phyloP scores from a whole-genome alignment of 768 basidiomycete genomes.

The Phaffia tasmanica region DNA sequence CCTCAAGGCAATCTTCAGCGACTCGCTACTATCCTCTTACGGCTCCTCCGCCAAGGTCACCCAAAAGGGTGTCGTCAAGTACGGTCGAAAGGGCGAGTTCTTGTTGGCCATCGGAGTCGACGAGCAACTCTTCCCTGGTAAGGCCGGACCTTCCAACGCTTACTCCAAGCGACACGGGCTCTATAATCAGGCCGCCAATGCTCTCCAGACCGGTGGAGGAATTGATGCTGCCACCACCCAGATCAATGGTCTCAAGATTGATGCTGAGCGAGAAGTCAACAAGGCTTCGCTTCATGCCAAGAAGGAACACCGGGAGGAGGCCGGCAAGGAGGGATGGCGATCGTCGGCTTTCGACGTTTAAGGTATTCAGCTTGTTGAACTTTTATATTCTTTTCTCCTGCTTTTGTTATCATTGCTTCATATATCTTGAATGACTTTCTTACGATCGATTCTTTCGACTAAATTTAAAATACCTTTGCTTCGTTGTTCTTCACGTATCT shows the following conservation, averaged over 20 bases:
- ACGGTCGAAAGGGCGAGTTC: conserved; percentile 39
- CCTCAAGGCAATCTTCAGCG: conserved; percentile 23
- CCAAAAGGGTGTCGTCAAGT: conserved; percentile 39
- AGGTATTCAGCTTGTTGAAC: conserved; percentile 92
- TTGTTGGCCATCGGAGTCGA: conserved; percentile 41
- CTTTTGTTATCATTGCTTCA: background rate
- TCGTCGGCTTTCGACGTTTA: conserved; percentile 16
- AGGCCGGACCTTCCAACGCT: conserved; percentile 33
- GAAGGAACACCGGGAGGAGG: conserved; percentile 6
- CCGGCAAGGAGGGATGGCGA: conserved; percentile 20
- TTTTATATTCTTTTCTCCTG: conserved; percentile 57
- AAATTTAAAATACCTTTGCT: too few species aligned
- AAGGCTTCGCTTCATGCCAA: conserved; percentile 12
- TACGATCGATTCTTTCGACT: too few species aligned
- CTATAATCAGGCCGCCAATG: conserved; percentile 32
- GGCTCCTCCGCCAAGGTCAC: conserved; percentile 13
- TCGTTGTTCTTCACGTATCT: too few species aligned
- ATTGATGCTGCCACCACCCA: conserved; percentile 31
- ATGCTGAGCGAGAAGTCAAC: conserved; percentile 17
- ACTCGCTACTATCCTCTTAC: conserved; percentile 23
- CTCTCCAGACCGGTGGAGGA: conserved; percentile 32
- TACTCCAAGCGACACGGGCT: conserved; percentile 29
- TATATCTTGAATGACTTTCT: background rate
- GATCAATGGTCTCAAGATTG: conserved; percentile 2
- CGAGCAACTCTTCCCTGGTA: conserved; percentile 38